Percentiles rank a stretch among this genome's conserved stretches.
Conservation (phyloP, 495 filamentous ascomycete genomes). For the Daldinia grandis region DNA sequence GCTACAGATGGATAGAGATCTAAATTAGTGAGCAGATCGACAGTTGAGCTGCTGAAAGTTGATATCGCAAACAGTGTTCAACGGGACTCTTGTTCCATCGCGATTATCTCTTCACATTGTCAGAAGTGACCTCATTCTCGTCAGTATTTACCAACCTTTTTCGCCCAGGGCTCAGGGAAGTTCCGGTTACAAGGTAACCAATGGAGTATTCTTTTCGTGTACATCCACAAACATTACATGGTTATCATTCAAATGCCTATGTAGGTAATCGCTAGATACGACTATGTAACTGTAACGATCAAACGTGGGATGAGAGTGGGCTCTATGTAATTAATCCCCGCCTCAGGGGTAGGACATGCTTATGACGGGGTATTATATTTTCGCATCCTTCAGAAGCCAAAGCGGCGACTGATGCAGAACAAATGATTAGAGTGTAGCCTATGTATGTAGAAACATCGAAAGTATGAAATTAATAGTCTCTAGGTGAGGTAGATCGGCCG, state of each 20-base stretch:
- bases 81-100: background rate
- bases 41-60: background rate
- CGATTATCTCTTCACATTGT: background rate
- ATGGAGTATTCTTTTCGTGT: background rate
- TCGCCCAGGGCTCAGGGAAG: background rate
- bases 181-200: background rate
- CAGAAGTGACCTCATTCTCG: background rate
- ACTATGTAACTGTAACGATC: background rate
- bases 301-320: conserved; percentile 18
- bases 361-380: conserved; percentile 1
- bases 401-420: background rate
- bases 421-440: too few species aligned
- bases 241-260: background rate
- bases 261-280: background rate
- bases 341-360: conserved; percentile 25
- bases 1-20: background rate
- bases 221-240: background rate
- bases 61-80: background rate
- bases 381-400: background rate
- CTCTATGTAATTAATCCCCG: conserved; percentile 5
- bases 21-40: background rate
- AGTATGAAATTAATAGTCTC: background rate
- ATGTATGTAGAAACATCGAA: background rate
- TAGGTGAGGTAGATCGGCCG: background rate
- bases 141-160: background rate